Conservation (phyloP, 257 asterid species). For the Henckelia pumila region DNA sequence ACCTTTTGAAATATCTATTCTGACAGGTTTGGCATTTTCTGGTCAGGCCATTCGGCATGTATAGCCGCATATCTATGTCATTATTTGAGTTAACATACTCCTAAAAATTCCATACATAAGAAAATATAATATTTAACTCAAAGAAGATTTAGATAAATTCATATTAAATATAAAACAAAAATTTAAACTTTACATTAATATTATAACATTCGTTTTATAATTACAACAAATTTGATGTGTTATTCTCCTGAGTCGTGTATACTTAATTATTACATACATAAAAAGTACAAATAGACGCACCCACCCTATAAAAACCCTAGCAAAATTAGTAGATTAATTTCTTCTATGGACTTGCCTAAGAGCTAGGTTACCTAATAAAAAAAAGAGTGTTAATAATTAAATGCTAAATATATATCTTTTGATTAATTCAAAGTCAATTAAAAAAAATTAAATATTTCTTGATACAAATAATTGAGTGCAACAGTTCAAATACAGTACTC, state of each 20-base stretch:
- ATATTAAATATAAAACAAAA: no score
- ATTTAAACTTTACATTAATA: neutral
- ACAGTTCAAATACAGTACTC: constrained; percentile 23
- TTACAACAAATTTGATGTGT: no score
- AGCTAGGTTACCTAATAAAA: neutral
- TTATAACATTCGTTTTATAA: no score
- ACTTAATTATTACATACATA: no score
- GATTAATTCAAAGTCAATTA: constrained; percentile 12
- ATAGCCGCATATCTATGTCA: neutral
- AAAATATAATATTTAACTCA: no score
- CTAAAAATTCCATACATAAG: no score
- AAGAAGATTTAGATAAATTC: neutral
- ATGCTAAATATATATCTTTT: no score
- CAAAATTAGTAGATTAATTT: neutral
- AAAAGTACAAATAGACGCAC: neutral
- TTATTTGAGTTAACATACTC: neutral
- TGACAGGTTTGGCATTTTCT: constrained; percentile 18
- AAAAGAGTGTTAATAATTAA: no score
- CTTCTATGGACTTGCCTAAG: neutral
- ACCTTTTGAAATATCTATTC: neutral
- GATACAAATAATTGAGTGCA: constrained; percentile 22
- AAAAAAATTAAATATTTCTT: neutral
- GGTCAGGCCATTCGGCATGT: constrained; percentile 7
- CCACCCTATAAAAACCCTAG: neutral
- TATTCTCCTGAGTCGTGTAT: no score